phyloP scores from a whole-genome alignment of 2,329 filamentous ascomycete genomes.

The Cryphonectria parasitica region DNA sequence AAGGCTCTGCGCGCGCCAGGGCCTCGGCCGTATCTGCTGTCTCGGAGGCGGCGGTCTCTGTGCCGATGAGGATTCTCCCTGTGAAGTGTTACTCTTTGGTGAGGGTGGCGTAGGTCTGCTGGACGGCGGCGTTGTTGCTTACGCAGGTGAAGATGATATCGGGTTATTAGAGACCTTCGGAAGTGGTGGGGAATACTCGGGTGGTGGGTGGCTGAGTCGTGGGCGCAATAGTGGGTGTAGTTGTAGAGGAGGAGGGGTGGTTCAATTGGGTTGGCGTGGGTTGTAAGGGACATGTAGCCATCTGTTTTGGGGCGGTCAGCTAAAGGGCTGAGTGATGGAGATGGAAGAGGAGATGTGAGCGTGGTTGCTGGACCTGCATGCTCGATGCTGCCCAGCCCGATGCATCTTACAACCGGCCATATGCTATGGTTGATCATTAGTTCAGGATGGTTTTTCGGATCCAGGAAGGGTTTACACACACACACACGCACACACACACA shows the following conservation, averaged over 20 bases:
- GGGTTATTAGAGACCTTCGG: neutral
- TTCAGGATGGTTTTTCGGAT: too few relatives aligned
- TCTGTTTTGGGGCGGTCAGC: neutral
- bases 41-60: slow-evolving; percentile 12
- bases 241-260: slow-evolving; percentile 11
- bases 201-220: neutral
- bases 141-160: slow-evolving; percentile 20
- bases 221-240: neutral
- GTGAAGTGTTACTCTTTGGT: neutral
- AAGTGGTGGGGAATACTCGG: neutral
- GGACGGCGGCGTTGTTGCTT: slow-evolving; percentile 1
- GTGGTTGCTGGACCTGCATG: neutral
- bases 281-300: slow-evolving; percentile 2
- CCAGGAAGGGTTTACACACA: too few relatives aligned
- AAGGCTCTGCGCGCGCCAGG: neutral
- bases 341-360: neutral
- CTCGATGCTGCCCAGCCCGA: slow-evolving; percentile 12
- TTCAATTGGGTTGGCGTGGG: neutral
- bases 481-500: too few relatives aligned
- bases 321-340: too few relatives aligned
- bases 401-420: slow-evolving; percentile 1
- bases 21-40: neutral
- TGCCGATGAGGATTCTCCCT: slow-evolving; percentile 8
- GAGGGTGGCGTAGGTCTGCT: slow-evolving; percentile 8
- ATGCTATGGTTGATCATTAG: neutral